Percentiles rank a stretch among this genome's conserved stretches.
Conservation (phyloP, 805 yeast species). For the Lipomyces sp. region DNA sequence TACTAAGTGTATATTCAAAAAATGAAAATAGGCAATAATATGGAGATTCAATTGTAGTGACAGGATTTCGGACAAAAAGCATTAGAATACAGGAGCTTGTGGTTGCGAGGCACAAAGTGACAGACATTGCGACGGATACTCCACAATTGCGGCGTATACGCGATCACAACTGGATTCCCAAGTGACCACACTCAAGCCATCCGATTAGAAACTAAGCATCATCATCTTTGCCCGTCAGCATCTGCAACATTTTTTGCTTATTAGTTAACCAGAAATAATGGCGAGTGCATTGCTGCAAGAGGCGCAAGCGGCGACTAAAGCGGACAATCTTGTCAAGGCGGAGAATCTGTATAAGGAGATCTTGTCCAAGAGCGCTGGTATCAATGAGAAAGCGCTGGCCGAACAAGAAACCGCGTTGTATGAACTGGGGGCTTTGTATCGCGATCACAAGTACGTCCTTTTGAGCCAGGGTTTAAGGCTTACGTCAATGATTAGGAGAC, state of each 20-base stretch:
- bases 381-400: conserved; percentile 53
- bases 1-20: neutral
- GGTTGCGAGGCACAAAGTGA: neutral
- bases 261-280: neutral
- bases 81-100: neutral
- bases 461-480: neutral
- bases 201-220: neutral
- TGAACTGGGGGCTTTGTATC: conserved; percentile 77
- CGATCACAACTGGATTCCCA: neutral
- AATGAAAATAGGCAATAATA: neutral
- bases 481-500: neutral
- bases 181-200: neutral
- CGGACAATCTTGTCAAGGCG: conserved; percentile 59
- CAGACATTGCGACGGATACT: no score
- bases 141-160: neutral
- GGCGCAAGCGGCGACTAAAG: conserved; percentile 64
- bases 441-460: conserved; percentile 45
- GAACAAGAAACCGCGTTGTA: conserved; percentile 70
- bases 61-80: neutral
- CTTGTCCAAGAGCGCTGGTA: conserved; percentile 46
- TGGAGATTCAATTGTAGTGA: neutral
- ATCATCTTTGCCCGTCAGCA: neutral
- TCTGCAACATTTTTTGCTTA: neutral
- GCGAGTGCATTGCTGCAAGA: conserved; percentile 40
- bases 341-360: conserved; percentile 63